Evolutionary conservation across 2,329 filamentous ascomycete genomes (phyloP).

Genomic region (Aspergillus glaucus): DNA sequence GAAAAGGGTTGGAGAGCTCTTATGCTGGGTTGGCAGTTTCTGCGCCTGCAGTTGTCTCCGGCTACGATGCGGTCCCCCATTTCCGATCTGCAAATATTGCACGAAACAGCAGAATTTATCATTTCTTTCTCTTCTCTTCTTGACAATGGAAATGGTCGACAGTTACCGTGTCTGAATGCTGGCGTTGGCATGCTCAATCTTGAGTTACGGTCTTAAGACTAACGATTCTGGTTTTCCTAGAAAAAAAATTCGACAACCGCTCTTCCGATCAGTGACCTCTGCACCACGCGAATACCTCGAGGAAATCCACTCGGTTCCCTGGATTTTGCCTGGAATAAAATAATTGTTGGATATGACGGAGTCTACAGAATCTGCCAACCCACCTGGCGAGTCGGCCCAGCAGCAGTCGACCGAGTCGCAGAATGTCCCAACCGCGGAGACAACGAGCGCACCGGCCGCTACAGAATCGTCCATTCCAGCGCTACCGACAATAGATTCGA

Average conservation of each 20-base stretch:
- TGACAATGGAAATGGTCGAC: background rate
- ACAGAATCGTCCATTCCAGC: constrained; percentile 11
- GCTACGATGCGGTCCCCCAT: too few species aligned
- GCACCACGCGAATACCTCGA: background rate
- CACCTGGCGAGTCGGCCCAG: constrained; percentile 12
- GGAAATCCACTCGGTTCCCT: background rate
- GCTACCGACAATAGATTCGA: constrained; percentile 19
- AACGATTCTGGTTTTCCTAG: background rate
- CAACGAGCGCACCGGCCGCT: background rate
- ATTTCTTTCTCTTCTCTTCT: background rate
- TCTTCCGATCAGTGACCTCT: background rate
- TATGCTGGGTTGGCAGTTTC: too few species aligned
- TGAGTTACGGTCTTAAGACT: background rate
- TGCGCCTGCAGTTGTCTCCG: too few species aligned
- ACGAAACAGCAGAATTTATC: too few species aligned
- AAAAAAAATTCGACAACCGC: background rate
- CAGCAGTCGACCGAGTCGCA: constrained; percentile 9
- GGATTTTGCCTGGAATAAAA: background rate
- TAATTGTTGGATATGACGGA: constrained; percentile 15
- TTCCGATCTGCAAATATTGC: too few species aligned
- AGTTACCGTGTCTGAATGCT: background rate
- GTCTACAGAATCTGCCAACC: constrained; percentile 11
- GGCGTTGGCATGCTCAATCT: background rate
- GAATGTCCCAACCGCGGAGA: constrained; percentile 2
- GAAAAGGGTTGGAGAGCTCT: too few species aligned